These are phyloP conservation scores for Arthromyces matolae DNA, from an alignment of 768 basidiomycete species.

Conservation along the genomic window DNA sequence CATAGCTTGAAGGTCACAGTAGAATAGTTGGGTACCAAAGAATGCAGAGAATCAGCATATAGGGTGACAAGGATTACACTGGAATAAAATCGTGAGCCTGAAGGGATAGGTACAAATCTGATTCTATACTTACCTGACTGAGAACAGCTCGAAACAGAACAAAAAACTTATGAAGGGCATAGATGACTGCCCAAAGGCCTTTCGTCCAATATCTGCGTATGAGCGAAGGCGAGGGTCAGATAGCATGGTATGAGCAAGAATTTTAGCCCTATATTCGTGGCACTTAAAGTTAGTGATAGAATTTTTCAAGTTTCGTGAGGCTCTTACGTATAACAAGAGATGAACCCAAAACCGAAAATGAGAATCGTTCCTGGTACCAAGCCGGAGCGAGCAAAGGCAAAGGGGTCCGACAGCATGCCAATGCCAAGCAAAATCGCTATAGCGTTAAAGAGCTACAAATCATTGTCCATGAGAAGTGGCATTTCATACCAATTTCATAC, in stretches of 20 bases:
- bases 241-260: constrained; percentile 74
- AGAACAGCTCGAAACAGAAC: constrained; percentile 86
- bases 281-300: background rate
- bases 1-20: constrained; percentile 71
- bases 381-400: constrained; percentile 89
- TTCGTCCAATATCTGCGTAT: constrained; percentile 86
- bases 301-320: background rate
- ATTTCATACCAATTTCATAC: no score
- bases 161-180: constrained; percentile 62
- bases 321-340: constrained; percentile 88
- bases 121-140: constrained; percentile 54
- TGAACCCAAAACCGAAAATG: constrained; percentile 69
- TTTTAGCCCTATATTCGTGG: constrained; percentile 84
- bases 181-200: constrained; percentile 79
- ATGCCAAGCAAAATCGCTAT: constrained; percentile 85
- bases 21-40: constrained; percentile 64
- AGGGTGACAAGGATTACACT: constrained; percentile 88
- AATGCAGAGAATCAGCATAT: constrained; percentile 82
- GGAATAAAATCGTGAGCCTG: background rate
- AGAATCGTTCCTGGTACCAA: constrained; percentile 79
- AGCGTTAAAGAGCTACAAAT: constrained; percentile 78
- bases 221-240: constrained; percentile 68
- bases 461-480: constrained; percentile 5
- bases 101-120: background rate
- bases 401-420: constrained; percentile 84